Evolutionary conservation across 2,329 filamentous ascomycete genomes (phyloP).

Genomic region (Talaromyces sp.): DNA sequence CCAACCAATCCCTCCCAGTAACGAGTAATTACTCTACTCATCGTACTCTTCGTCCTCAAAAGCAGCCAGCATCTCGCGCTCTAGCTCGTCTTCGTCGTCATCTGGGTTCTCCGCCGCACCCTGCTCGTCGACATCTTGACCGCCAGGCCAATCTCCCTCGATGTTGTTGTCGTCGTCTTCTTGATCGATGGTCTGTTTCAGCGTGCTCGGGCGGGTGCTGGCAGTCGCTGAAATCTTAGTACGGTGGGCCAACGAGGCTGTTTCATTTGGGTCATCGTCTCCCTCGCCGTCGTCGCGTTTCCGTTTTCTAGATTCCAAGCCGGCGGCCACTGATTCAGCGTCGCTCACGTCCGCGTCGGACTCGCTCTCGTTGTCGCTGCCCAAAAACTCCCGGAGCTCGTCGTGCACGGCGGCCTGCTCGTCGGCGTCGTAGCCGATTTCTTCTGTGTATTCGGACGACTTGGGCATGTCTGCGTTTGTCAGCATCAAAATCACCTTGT

Average conservation of each 20-base stretch:
- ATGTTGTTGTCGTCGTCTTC: conserved; percentile 18
- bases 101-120: conserved; percentile 22
- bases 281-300: conserved; percentile 29
- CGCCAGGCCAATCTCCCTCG: conserved; percentile 22
- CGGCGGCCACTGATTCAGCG: not conserved
- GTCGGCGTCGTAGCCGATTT: conserved; percentile 54
- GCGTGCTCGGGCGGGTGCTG: conserved; percentile 23
- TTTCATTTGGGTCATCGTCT: not conserved
- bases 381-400: conserved; percentile 70
- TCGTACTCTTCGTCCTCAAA: conserved; percentile 44
- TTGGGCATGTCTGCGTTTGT: conserved; percentile 42
- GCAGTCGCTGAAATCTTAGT: not conserved
- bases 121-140: conserved; percentile 17
- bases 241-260: not conserved
- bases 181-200: conserved; percentile 24
- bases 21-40: conserved; percentile 25
- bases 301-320: conserved; percentile 18
- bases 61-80: conserved; percentile 55
- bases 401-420: conserved; percentile 63
- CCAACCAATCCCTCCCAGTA: not conserved
- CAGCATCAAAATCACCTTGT: conserved; percentile 25
- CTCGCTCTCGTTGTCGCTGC: conserved; percentile 43
- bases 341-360: conserved; percentile 42
- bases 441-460: conserved; percentile 45
- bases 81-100: conserved; percentile 44